phyloP scores from a whole-genome alignment of 352 stramenopile genomes.

The Phytopythium kandeliae region DNA sequence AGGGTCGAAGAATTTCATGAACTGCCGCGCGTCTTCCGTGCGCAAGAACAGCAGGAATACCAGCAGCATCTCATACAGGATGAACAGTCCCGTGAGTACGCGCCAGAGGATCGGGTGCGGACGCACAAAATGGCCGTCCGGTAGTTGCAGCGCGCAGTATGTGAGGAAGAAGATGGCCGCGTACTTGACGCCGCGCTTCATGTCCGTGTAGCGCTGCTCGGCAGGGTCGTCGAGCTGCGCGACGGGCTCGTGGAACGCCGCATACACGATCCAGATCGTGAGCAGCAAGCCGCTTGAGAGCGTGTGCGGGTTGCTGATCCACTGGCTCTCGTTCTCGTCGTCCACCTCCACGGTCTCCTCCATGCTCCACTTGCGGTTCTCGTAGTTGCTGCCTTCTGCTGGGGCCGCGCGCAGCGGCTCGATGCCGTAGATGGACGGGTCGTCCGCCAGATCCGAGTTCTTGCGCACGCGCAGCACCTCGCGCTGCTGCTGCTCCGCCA shows the following conservation, averaged over 20 bases:
- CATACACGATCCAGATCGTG: slow-evolving; percentile 84
- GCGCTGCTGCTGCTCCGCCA: slow-evolving; percentile 31
- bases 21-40: slow-evolving; percentile 71
- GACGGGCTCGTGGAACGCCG: slow-evolving; percentile 60
- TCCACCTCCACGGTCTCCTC: slow-evolving; percentile 73
- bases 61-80: slow-evolving; percentile 90
- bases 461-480: slow-evolving; percentile 47
- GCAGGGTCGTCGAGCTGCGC: slow-evolving; percentile 26
- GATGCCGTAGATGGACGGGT: slow-evolving; percentile 37
- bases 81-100: slow-evolving; percentile 86
- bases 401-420: slow-evolving; percentile 3
- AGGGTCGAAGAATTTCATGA: slow-evolving; percentile 83
- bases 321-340: slow-evolving; percentile 70
- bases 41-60: slow-evolving; percentile 83
- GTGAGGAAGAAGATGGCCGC: slow-evolving; percentile 80
- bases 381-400: slow-evolving; percentile 41
- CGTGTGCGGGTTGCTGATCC: slow-evolving; percentile 82
- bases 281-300: slow-evolving; percentile 73
- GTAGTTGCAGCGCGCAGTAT: slow-evolving; percentile 83
- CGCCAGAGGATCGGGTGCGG: slow-evolving; percentile 91
- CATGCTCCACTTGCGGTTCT: slow-evolving; percentile 83
- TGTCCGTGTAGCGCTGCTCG: slow-evolving; percentile 34
- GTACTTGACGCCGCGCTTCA: slow-evolving; percentile 78
- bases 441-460: slow-evolving; percentile 44
- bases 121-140: slow-evolving; percentile 81